phyloP scores from a whole-genome alignment of 371 early-diverging fungal species.

The Chytridium lagenaria region DNA sequence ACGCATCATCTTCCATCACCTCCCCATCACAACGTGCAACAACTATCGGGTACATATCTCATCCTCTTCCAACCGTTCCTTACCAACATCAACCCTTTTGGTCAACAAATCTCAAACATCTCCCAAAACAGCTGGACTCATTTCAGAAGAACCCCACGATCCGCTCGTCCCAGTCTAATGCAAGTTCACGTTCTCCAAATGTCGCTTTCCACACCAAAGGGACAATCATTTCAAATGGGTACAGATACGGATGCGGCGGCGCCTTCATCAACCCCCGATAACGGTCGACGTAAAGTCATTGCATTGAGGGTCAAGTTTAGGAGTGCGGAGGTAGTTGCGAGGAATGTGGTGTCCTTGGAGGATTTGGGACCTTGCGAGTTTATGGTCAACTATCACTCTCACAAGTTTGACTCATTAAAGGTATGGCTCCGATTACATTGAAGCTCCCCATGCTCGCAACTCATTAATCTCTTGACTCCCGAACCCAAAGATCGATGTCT shows the following conservation, averaged over 20 bases:
- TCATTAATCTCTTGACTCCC: not conserved
- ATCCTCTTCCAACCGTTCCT: too few relatives aligned
- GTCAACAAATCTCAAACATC: too few relatives aligned
- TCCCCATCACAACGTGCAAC: too few relatives aligned
- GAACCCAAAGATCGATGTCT: conserved; percentile 1
- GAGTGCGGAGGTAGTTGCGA: conserved; percentile 7
- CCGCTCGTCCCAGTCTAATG: conserved; percentile 10
- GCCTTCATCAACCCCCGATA: not conserved
- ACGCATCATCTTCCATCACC: too few relatives aligned
- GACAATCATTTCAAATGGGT: not conserved
- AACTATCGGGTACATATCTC: too few relatives aligned
- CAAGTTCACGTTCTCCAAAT: not conserved
- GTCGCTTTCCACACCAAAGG: not conserved
- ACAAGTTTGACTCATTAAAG: conserved; percentile 17
- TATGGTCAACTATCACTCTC: conserved; percentile 19
- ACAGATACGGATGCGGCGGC: not conserved
- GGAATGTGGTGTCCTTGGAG: not conserved
- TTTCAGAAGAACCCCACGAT: too few relatives aligned
- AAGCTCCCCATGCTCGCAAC: too few relatives aligned
- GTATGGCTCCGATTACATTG: not conserved
- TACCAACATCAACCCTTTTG: too few relatives aligned
- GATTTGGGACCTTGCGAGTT: conserved; percentile 20
- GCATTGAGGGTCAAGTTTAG: conserved; percentile 7
- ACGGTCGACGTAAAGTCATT: not conserved
- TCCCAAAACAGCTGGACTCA: too few relatives aligned